Evolutionary conservation across 306 rosid species (phyloP).

Genomic region (Dalbergia cochinchinensis): DNA sequence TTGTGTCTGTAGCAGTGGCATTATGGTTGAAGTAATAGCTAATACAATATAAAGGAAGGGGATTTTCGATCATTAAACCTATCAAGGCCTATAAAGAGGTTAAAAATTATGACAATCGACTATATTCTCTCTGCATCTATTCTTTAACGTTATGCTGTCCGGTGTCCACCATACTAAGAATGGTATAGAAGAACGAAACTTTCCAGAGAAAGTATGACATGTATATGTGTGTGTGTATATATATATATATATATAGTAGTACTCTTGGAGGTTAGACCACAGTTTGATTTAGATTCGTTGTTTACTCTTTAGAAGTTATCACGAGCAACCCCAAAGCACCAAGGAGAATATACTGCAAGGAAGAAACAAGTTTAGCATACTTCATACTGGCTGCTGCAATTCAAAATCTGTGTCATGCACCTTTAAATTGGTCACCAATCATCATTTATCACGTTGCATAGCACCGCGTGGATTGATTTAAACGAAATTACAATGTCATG

Average conservation of each 20-base stretch:
- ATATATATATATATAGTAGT: background rate
- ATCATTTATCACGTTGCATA: background rate
- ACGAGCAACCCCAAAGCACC: constrained; percentile 87
- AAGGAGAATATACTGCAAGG: constrained; percentile 73
- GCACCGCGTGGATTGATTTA: constrained; percentile 6
- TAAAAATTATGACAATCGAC: constrained; percentile 44
- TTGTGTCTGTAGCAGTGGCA: background rate
- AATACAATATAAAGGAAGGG: background rate
- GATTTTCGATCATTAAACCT: constrained; percentile 5
- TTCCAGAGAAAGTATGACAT: constrained; percentile 35
- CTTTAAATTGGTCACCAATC: background rate
- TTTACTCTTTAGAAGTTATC: constrained; percentile 77
- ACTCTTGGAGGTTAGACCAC: background rate
- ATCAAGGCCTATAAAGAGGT: constrained; percentile 5
- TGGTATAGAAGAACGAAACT: constrained; percentile 42
- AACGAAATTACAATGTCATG: background rate
- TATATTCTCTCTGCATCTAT: constrained; percentile 38
- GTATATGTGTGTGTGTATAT: background rate
- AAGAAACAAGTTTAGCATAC: constrained; percentile 22
- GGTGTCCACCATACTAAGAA: constrained; percentile 32
- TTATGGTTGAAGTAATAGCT: background rate
- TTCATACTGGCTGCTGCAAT: background rate
- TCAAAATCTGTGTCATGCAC: background rate
- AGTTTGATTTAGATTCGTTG: constrained; percentile 18
- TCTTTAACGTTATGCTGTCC: constrained; percentile 38